Evolutionary conservation across 331 rosid genomes (phyloP), one percentile per base, ranked within the genome.

Genomic region (Pyrus hybrid): DNA sequence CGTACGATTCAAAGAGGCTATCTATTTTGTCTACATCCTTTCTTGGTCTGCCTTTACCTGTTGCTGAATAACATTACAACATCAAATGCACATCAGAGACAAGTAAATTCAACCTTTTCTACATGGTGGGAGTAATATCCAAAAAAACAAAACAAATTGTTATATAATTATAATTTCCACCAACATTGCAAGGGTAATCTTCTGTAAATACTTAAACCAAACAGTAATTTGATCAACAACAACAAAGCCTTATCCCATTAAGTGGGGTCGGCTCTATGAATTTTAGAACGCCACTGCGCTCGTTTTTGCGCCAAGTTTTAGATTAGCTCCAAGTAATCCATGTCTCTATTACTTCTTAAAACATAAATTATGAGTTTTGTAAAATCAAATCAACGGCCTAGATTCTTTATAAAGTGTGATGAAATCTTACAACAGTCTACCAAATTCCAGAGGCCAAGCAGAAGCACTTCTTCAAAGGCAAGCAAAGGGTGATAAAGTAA

Each of bases 1-100:
- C 74, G 5, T 90, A 90, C 25, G 72, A 61, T 5, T 76, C 86
- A 64, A 86, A 90, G 21, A 90, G 74, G 7, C 49, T 43, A 60
- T 78, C 86, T n/a, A 82, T 83, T 21, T 71, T 80, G 56, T 74
- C 84, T 51, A 75, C 81, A 76, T 73, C 87, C 86, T 87, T 87
- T 28, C 85, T 8, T 2, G 77, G 74, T 71, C 74, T 75, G 14
- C 45, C 43, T 83, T 78, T 87, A 84, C 84, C 86, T 56, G 89
- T 60, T 57, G 60, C 88, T 77, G 83, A 81, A 63, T 20, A 83
- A 69, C 45, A 47, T 83, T 71, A 71, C 37, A 26, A 62, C 51
- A 43, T 43, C 51, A 43, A 43, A 43, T n/a, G 45, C 51, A 56
- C 13, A 54, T 13, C 30, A 13, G 12, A 28, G 6, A 67, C 71